These are phyloP conservation scores for Neltuma alba DNA, from an alignment of 306 rosid species.

Conservation along the genomic window DNA sequence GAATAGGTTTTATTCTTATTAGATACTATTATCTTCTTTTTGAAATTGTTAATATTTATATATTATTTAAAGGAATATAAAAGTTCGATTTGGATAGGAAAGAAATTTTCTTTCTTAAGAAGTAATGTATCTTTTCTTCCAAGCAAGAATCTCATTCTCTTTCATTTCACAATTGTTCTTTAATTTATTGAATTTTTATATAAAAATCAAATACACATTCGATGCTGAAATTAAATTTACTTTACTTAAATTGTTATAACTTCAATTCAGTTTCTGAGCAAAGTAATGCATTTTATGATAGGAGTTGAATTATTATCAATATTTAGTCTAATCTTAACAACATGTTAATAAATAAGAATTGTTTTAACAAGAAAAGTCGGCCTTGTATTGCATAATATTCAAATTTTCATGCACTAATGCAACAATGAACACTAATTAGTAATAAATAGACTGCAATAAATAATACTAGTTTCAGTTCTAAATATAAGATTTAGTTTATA, in stretches of 20 bases:
- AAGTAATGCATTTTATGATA: neutral
- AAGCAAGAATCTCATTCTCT: constrained; percentile 55
- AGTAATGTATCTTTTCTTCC: constrained; percentile 45
- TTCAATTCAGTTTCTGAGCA: neutral
- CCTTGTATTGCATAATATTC: neutral
- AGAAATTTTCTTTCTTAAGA: constrained; percentile 37
- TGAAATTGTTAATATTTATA: neutral
- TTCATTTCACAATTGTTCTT: neutral
- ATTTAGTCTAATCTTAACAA: neutral
- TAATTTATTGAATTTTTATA: neutral
- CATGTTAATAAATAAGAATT: neutral
- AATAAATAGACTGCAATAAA: too few relatives aligned
- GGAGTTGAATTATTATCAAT: neutral
- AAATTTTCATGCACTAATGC: neutral
- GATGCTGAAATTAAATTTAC: too few relatives aligned
- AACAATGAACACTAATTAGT: neutral
- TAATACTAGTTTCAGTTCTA: too few relatives aligned
- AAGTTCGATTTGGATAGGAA: constrained; percentile 10
- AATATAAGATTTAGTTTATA: too few relatives aligned
- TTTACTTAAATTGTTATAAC: too few relatives aligned
- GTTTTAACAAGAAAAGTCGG: neutral
- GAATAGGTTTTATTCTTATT: constrained; percentile 17
- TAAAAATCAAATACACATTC: too few relatives aligned
- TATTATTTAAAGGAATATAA: constrained; percentile 9
- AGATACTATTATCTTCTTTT: constrained; percentile 4